Percentiles rank a stretch among this genome's conserved stretches.
Conservation (phyloP, 768 basidiomycete genomes). For the Mrakia blollopis region DNA sequence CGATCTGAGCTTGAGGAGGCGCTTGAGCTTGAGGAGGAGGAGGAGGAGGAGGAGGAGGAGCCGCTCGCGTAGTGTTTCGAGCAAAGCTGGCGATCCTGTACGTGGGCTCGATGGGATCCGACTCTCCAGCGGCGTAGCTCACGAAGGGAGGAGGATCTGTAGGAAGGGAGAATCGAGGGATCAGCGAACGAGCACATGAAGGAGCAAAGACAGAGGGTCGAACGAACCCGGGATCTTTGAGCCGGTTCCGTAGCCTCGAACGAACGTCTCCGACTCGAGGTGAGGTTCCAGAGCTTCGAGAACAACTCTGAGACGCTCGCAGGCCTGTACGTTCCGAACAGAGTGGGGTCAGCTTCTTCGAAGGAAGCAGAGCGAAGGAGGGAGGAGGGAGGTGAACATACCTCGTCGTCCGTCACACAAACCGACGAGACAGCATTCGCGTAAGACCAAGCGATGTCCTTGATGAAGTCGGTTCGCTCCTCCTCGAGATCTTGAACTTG, state of each 20-base stretch:
- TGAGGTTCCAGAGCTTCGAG: slow-evolving; percentile 85
- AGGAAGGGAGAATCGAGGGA: background rate
- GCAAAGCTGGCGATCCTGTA: slow-evolving; percentile 42
- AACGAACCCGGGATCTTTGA: slow-evolving; percentile 62
- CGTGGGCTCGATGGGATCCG: slow-evolving; percentile 50
- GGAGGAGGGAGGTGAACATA: slow-evolving; percentile 44
- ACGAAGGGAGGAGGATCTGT: slow-evolving; percentile 76
- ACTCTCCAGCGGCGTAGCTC: slow-evolving; percentile 55
- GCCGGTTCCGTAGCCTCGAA: slow-evolving; percentile 82
- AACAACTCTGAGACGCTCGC: slow-evolving; percentile 77
- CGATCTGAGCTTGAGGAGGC: background rate
- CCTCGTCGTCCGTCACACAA: slow-evolving; percentile 93
- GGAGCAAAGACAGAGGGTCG: background rate
- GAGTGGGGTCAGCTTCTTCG: background rate
- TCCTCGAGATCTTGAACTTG: slow-evolving; percentile 93
- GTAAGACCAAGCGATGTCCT: slow-evolving; percentile 92
- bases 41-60: slow-evolving; percentile 38
- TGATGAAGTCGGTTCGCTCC: slow-evolving; percentile 86
- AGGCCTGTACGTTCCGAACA: slow-evolving; percentile 56
- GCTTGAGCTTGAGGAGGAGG: background rate
- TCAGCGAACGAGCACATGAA: background rate
- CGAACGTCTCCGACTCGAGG: slow-evolving; percentile 82
- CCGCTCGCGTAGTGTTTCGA: slow-evolving; percentile 55
- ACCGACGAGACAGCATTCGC: slow-evolving; percentile 94
- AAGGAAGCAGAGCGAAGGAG: background rate